Evolutionary conservation across 1,284 basidiomycete species (phyloP), one percentile per base, ranked within the genome.

Genomic region (Ganoderma boninense): DNA sequence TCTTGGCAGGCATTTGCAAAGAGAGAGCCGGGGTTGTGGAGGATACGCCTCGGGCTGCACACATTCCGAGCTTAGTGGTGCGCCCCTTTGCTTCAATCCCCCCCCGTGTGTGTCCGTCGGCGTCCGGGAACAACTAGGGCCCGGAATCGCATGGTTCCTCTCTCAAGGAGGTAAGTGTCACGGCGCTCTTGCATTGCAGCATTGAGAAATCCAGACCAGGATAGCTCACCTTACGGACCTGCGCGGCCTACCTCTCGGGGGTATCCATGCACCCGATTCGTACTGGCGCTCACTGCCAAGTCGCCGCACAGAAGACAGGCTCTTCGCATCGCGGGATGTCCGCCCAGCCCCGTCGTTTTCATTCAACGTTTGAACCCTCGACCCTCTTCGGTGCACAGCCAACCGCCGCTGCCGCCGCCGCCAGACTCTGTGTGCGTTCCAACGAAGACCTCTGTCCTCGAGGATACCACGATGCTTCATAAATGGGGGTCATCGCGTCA

Each of bases 271-370:
- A 13, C 46, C 49, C 11, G 23, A 26, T 54, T 54, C 23, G 49
- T 26, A 14, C 23, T 14, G 4, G 11, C 49, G 38, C 38, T 40
- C 38, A 32, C 32, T 32, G 32, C 32, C 32, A 14, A 23, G 11
- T 54, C 23, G 11, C 49, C 23, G 23, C 23, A 26, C 49, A 23
- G 5, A 52, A 11, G 13, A 26, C 11, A 54, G 49, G 49, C 49
- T 54, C 49, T 52, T 52, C 49, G 23, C 49, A 54, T 54, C 49
- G 49, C 49, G 49, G 49, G 49, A 54, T 13, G 11, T 54, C 49
- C 23, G 13, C 26, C 49, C 49, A 54, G 26, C 49, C 49, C 11
- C 11, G 13, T 29, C 49, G 13, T 14, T 5, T 23, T 23, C 49
- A 26, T 54, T 54, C 3, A 32, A 32, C 32, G 5, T 54, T 13